phyloP scores from a whole-genome alignment of 192 early-diverging fungal species.

The Coemansia sp. region DNA sequence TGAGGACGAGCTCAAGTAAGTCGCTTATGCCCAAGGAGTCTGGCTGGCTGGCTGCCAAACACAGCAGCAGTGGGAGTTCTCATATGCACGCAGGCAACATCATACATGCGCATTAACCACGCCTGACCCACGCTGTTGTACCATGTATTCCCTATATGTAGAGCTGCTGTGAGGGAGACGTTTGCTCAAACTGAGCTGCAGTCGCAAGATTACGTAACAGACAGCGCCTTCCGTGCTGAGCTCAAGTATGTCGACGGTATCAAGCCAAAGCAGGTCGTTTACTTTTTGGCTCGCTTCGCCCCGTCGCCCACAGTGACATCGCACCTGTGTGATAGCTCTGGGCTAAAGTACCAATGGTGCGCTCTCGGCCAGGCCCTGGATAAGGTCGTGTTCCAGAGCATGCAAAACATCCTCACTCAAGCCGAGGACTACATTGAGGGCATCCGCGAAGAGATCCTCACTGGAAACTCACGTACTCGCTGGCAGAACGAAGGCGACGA shows the following conservation, averaged over 20 bases:
- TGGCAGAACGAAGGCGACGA: conserved; percentile 49
- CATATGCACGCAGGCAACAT: background rate
- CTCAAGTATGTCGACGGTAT: conserved; percentile 82
- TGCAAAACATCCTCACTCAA: conserved; percentile 81
- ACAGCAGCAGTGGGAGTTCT: background rate
- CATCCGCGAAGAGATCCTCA: conserved; percentile 46
- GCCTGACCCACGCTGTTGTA: background rate
- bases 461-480: conserved; percentile 30
- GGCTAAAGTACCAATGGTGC: conserved; percentile 76
- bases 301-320: conserved; percentile 62
- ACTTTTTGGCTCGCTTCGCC: conserved; percentile 76
- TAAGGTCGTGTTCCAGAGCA: conserved; percentile 72
- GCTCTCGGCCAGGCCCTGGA: conserved; percentile 65
- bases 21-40: background rate
- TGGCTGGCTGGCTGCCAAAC: background rate
- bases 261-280: conserved; percentile 80
- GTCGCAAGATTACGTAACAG: conserved; percentile 68
- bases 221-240: conserved; percentile 74
- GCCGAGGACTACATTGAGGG: conserved; percentile 69
- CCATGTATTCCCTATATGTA: conserved; percentile 31
- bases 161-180: conserved; percentile 79
- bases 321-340: conserved; percentile 56
- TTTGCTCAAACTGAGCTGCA: conserved; percentile 74
- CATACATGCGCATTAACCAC: background rate
- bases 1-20: conserved; percentile 86